phyloP scores from a whole-genome alignment of 768 basidiomycete species.

The Trametes sanguinea region DNA sequence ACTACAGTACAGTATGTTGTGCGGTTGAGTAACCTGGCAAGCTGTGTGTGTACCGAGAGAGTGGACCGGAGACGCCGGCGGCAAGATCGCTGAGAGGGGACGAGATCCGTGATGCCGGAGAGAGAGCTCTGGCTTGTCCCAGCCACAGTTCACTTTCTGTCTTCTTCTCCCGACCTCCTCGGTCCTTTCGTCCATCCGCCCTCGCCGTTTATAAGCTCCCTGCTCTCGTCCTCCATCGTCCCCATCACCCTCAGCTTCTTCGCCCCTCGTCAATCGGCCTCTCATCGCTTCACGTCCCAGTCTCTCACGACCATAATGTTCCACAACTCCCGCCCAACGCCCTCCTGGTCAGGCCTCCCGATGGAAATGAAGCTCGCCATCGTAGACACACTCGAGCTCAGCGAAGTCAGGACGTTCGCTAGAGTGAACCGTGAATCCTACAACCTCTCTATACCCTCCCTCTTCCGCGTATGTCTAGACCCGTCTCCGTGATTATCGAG shows the following conservation, averaged over 20 bases:
- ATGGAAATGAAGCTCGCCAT: constrained; percentile 65
- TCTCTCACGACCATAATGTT: constrained; percentile 12
- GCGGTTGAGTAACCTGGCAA: not conserved
- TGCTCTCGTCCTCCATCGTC: not conserved
- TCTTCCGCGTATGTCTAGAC: constrained; percentile 53
- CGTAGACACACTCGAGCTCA: constrained; percentile 47
- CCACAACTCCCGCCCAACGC: constrained; percentile 11
- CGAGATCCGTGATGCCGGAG: constrained; percentile 21
- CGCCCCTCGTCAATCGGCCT: constrained; percentile 7
- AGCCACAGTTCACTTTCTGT: not conserved
- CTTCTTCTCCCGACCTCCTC: constrained; percentile 20
- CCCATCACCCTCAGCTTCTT: constrained; percentile 7
- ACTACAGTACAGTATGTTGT: too few species aligned
- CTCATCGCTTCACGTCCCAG: not conserved
- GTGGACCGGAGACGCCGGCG: constrained; percentile 10
- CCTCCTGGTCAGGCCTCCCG: constrained; percentile 58
- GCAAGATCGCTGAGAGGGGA: constrained; percentile 8
- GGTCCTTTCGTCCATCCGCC: constrained; percentile 10
- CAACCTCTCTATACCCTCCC: constrained; percentile 53
- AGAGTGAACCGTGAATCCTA: constrained; percentile 52
- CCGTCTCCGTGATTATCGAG: not conserved
- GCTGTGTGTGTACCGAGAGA: not conserved
- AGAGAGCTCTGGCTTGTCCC: not conserved
- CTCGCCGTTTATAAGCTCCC: not conserved
- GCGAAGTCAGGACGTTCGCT: constrained; percentile 51